Evolutionary conservation across 169 alveolate genomes (phyloP), one percentile per base, ranked within the genome.

Genomic region (Plasmodium coatneyi): DNA sequence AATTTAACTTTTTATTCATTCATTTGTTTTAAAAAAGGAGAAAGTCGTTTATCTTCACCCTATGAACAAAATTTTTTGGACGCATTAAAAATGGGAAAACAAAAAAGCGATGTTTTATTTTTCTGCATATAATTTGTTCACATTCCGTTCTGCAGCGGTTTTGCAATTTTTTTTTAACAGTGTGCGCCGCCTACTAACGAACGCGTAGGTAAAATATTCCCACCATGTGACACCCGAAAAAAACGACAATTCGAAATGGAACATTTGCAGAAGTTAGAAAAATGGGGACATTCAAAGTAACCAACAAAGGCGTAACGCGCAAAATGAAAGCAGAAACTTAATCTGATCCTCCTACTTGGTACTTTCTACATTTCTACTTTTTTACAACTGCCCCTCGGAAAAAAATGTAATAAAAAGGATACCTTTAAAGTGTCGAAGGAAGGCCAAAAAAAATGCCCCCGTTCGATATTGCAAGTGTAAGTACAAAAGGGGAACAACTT

Each of bases 81-180:
- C 52, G 43, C 52, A 78, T 78, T 25, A 39, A 78, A 78, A 36
- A 78, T 78, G 10, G 66, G 32, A n/a, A 78, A 78, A 78, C 10
- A 16, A 78, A 76, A 76, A 19, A 14, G 70, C n/a, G 43, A 34
- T 78, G 83, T 36, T 34, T 78, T 9, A 49, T 80, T 80, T 80
- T 32, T 80, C 49, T 80, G 28, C 76, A 46, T 34, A 46, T 14
- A 30, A 7, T 46, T 46, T 46, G 16, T 72, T 72, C 41, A 72
- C 41, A 72, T 36, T 30, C 32, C 30, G 30, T 6, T 22, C 52
- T 72, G 52, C 32, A 43, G 34, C 46, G 30, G 9, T 41, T 49
- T 34, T 80, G 74, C 66, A 46, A 80, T 46, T 80, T 80, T 46
- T 46, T 80, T 80, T 80, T 80, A 80, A n/a, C n/a, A n/a, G n/a